phyloP scores from a whole-genome alignment of 2,329 filamentous ascomycete genomes.

The Trichoderma polysporum region DNA sequence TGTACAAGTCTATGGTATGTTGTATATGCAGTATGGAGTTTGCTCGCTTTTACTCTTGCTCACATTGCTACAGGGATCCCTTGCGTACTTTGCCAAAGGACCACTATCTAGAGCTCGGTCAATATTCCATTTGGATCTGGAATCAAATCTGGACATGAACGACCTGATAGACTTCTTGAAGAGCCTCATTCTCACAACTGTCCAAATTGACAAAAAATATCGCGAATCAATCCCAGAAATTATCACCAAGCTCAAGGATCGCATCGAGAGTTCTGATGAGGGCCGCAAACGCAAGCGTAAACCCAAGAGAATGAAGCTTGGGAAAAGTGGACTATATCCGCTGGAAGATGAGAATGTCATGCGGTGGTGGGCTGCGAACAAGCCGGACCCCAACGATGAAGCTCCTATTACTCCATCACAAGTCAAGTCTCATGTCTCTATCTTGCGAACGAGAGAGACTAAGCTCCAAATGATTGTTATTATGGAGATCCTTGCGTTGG shows the following conservation, averaged over 20 bases:
- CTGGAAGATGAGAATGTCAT: conserved; percentile 63
- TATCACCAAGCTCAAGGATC: conserved; percentile 56
- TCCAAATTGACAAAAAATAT: conserved; percentile 76
- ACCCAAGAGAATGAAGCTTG: conserved; percentile 64
- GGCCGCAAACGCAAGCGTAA: conserved; percentile 49
- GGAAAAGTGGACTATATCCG: conserved; percentile 67
- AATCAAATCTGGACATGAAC: conserved; percentile 58
- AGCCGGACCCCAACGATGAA: conserved; percentile 53
- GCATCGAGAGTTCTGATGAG: conserved; percentile 56
- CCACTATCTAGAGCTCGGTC: conserved; percentile 73
- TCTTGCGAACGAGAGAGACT: conserved; percentile 71
- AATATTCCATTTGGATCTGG: conserved; percentile 63
- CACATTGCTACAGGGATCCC: conserved; percentile 58
- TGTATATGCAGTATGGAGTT: neutral
- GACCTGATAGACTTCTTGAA: conserved; percentile 70
- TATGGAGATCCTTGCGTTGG: conserved; percentile 72
- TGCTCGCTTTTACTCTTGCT: neutral
- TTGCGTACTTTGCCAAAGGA: conserved; percentile 83
- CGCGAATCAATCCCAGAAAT: conserved; percentile 66
- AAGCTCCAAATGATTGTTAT: conserved; percentile 79
- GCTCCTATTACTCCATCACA: conserved; percentile 49
- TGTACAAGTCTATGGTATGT: conserved; percentile 63
- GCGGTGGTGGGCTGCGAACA: conserved; percentile 67
- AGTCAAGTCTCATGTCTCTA: conserved; percentile 61
- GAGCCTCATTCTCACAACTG: conserved; percentile 63